phyloP scores from a whole-genome alignment of 768 basidiomycete species.

The Leccinum broughii region DNA sequence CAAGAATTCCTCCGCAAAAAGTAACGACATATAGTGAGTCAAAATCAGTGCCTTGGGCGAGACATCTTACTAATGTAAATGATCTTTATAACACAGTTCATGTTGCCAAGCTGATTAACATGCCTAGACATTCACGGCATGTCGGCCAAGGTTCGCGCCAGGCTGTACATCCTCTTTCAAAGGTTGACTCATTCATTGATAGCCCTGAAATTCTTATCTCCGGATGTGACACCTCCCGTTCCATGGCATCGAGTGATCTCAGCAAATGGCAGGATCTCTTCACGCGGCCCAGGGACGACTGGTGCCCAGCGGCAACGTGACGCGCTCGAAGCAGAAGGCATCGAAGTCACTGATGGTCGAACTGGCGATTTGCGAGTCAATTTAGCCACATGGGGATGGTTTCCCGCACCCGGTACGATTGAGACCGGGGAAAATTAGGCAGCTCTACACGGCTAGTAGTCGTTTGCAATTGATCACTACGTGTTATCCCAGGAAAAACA shows the following conservation, averaged over 20 bases:
- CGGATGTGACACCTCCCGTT: slow-evolving; percentile 59
- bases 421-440: slow-evolving; percentile 15
- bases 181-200: slow-evolving; percentile 3
- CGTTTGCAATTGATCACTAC: not conserved
- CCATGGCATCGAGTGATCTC: slow-evolving; percentile 83
- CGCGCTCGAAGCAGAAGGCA: slow-evolving; percentile 77
- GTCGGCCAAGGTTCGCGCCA: slow-evolving; percentile 72
- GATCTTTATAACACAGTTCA: slow-evolving; percentile 49
- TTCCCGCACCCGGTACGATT: slow-evolving; percentile 43
- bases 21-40: slow-evolving; percentile 75
- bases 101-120: slow-evolving; percentile 76
- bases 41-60: slow-evolving; percentile 4
- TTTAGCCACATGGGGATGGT: slow-evolving; percentile 64
- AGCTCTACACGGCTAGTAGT: not conserved
- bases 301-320: slow-evolving; percentile 77
- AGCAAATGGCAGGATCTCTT: slow-evolving; percentile 72
- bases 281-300: slow-evolving; percentile 78
- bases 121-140: slow-evolving; percentile 77
- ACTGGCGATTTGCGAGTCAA: slow-evolving; percentile 61
- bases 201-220: slow-evolving; percentile 80
- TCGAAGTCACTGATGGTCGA: slow-evolving; percentile 64
- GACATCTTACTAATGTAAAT: not conserved
- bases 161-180: not conserved
- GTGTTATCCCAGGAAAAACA: not conserved
- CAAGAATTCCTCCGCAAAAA: slow-evolving; percentile 56